phyloP scores from a whole-genome alignment of 2,329 filamentous ascomycete species.

The Hymenoscyphus occultus region DNA sequence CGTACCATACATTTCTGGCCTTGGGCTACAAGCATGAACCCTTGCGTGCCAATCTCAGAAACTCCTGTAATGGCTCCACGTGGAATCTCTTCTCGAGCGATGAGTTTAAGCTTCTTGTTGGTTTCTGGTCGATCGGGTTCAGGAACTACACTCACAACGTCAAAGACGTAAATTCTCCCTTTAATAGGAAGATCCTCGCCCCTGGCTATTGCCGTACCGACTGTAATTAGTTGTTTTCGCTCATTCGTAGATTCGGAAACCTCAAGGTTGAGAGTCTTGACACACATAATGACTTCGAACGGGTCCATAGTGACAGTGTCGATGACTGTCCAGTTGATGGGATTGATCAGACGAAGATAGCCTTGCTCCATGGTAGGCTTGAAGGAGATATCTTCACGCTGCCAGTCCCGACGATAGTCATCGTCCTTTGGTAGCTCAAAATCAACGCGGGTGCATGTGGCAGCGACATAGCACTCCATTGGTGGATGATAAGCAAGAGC shows the following conservation, averaged over 20 bases:
- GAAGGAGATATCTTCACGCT: slow-evolving; percentile 61
- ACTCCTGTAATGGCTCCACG: slow-evolving; percentile 88
- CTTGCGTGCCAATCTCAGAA: slow-evolving; percentile 80
- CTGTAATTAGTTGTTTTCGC: slow-evolving; percentile 73
- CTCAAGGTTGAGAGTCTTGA: slow-evolving; percentile 82
- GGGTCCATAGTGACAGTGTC: slow-evolving; percentile 71
- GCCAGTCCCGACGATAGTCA: slow-evolving; percentile 75
- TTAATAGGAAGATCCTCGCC: slow-evolving; percentile 88
- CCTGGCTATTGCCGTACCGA: slow-evolving; percentile 81
- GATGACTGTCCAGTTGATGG: slow-evolving; percentile 73
- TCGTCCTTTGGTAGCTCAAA: slow-evolving; percentile 88
- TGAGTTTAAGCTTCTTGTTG: slow-evolving; percentile 77
- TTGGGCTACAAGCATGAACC: slow-evolving; percentile 84
- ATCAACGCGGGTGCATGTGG: slow-evolving; percentile 62
- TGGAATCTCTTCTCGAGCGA: slow-evolving; percentile 86
- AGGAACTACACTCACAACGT: slow-evolving; percentile 87
- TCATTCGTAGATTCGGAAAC: slow-evolving; percentile 89
- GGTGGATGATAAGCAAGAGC: slow-evolving; percentile 74
- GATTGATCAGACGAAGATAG: slow-evolving; percentile 74
- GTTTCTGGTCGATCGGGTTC: slow-evolving; percentile 83
- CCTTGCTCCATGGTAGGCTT: slow-evolving; percentile 70
- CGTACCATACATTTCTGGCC: slow-evolving; percentile 97
- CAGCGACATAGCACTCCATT: slow-evolving; percentile 72
- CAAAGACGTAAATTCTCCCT: slow-evolving; percentile 85
- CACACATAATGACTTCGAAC: slow-evolving; percentile 74